Evolutionary conservation across 176 grass and related monocot species (phyloP), one percentile per base, ranked within the genome.

Genomic region (Aegilops umbellulata): DNA sequence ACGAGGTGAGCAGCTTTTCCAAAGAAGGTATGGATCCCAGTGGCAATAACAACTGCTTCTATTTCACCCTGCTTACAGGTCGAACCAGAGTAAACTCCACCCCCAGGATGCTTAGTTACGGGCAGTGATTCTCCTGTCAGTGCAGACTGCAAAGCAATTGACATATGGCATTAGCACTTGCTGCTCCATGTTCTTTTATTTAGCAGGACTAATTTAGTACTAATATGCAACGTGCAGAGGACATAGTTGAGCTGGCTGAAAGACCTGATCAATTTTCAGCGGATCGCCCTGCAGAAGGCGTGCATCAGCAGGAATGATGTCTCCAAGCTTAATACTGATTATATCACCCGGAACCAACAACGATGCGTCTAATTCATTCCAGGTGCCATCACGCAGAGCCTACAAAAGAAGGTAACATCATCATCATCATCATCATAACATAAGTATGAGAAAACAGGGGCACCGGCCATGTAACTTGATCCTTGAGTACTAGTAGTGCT

Each of bases 61-160:
- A 94, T 89, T 81, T 94, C 92, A 85, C 89, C 92, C 87, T 94
- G 92, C 72, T 94, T 94, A 80, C 92, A 94, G 1, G 92, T 94
- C 11, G 92, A 94, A 65, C 92, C 92, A 64, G 89, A 91, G 87
- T 89, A 92, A 84, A 94, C 80, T 35, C 85, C 92, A 35, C 87
- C 89, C 17, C 92, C 92, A 35, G 89, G 87, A 29, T 89, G 69
- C 77, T 94, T 94, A 35, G 89, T 94, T 81, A 94, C 89, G 9
- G 92, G 92, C 32, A 94, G 70, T 2, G 92, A 91, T 76, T 94
- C 92, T 81, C 89, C 92, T 0, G 92, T 94, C 62, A 94, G 87
- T 30, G 89, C 92, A 80, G 92, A 91, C 87, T 94, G 89, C 87
- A 89, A 80, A 66, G 26, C 27, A 70, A 74, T 15, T 4, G 26